phyloP scores from a whole-genome alignment of 2,329 filamentous ascomycete species.

The Claviceps monticola region DNA sequence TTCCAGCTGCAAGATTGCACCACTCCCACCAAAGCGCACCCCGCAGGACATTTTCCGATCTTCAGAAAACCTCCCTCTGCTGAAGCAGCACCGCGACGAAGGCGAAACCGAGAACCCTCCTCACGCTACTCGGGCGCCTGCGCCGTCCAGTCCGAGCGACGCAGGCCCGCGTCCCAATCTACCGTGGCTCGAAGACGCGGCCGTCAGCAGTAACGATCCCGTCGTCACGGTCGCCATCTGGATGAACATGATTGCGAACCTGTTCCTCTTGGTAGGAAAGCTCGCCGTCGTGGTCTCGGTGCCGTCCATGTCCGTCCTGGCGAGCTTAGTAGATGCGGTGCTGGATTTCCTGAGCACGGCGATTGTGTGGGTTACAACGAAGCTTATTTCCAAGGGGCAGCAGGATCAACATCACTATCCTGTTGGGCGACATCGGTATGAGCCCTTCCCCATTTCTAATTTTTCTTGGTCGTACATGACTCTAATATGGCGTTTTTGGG shows the following conservation, averaged over 20 bases:
- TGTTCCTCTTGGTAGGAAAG: slow-evolving; percentile 61
- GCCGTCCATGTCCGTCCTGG: slow-evolving; percentile 68
- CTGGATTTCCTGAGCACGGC: slow-evolving; percentile 71
- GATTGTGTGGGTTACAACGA: slow-evolving; percentile 68
- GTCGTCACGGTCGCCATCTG: slow-evolving; percentile 83
- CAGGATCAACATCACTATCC: slow-evolving; percentile 66
- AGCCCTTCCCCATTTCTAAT: not conserved
- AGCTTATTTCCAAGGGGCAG: slow-evolving; percentile 49
- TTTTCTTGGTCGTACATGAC: not conserved
- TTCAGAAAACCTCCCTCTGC: slow-evolving; percentile 53
- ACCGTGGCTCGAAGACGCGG: slow-evolving; percentile 59
- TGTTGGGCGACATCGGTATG: slow-evolving; percentile 51
- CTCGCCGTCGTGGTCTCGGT: slow-evolving; percentile 64
- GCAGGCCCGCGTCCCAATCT: slow-evolving; percentile 39
- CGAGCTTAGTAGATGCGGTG: slow-evolving; percentile 64
- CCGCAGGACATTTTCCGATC: slow-evolving; percentile 75
- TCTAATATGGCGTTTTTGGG: too few species aligned
- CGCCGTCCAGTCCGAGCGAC: slow-evolving; percentile 10
- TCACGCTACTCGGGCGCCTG: slow-evolving; percentile 21
- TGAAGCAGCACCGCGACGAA: slow-evolving; percentile 33
- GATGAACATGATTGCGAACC: slow-evolving; percentile 69
- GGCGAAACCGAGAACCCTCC: slow-evolving; percentile 8
- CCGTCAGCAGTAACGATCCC: slow-evolving; percentile 55
- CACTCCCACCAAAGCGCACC: slow-evolving; percentile 55
- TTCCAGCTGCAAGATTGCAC: slow-evolving; percentile 4